Evolutionary conservation across 1,284 basidiomycete species (phyloP).

Genomic region (Trametes polyzona): DNA sequence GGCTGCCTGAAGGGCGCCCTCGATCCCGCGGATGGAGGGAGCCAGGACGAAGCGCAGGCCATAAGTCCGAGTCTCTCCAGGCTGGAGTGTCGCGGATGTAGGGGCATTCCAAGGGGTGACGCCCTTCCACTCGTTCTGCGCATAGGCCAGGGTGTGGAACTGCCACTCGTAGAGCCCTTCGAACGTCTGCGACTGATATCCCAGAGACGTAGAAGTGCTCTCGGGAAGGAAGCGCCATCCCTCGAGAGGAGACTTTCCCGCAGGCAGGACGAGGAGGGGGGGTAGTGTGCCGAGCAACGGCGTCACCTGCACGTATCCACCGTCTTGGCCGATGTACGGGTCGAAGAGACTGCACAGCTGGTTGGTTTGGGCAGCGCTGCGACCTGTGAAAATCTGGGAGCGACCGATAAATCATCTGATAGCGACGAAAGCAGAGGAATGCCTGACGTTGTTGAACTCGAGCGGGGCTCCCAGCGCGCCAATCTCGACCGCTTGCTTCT

Average conservation of each 20-base stretch:
- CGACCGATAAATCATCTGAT: neutral
- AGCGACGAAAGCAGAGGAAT: neutral
- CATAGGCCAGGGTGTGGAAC: conserved; percentile 62
- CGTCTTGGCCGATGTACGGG: conserved; percentile 62
- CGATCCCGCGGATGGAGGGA: conserved; percentile 54
- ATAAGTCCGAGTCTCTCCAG: conserved; percentile 55
- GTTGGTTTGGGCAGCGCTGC: conserved; percentile 56
- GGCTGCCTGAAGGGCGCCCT: conserved; percentile 46
- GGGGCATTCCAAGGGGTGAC: conserved; percentile 61
- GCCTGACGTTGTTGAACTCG: conserved; percentile 59
- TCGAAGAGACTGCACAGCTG: conserved; percentile 58
- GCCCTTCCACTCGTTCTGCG: conserved; percentile 56
- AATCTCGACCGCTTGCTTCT: conserved; percentile 53
- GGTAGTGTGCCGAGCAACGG: conserved; percentile 59
- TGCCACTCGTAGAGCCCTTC: conserved; percentile 66
- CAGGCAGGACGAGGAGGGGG: conserved; percentile 54
- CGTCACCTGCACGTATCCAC: conserved; percentile 55
- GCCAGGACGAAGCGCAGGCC: conserved; percentile 57
- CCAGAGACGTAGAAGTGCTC: conserved; percentile 47
- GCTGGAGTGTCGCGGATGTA: conserved; percentile 51
- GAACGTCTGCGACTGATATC: conserved; percentile 64
- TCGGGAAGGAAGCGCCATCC: conserved; percentile 64
- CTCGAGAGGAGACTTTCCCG: conserved; percentile 55
- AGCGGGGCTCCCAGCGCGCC: conserved; percentile 57
- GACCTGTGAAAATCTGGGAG: conserved; percentile 57